A percentile compares a stretch with the other conserved stretches of the same genome.
These are phyloP conservation scores for Pseudonitzschia multiseries DNA, from an alignment of 108 stramenopile species.

Conservation along the genomic window DNA sequence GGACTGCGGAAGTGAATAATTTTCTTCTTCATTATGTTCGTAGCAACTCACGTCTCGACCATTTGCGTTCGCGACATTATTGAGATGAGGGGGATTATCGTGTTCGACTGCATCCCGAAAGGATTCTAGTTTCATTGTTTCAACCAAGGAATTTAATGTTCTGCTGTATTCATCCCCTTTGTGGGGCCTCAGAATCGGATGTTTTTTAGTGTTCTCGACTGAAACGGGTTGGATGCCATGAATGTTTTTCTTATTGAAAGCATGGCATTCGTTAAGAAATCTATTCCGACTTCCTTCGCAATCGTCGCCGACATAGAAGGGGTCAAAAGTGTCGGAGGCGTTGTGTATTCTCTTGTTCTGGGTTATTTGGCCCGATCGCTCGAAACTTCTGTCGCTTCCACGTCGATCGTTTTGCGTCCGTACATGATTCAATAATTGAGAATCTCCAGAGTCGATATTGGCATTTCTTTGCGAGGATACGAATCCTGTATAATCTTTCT, in stretches of 20 bases:
- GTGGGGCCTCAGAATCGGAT: neutral
- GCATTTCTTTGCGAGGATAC: neutral
- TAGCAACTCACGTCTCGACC: neutral
- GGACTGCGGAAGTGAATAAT: neutral
- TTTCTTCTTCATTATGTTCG: neutral
- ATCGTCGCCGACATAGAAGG: neutral
- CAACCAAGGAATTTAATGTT: neutral
- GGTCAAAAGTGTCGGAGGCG: neutral
- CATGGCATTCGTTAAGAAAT: neutral
- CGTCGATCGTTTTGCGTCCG: neutral
- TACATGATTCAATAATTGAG: neutral
- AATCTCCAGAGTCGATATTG: neutral
- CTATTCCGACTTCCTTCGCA: neutral
- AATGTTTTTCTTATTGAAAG: neutral
- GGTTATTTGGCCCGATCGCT: neutral
- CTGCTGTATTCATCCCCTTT: neutral
- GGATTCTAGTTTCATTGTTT: neutral
- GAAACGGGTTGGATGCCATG: neutral
- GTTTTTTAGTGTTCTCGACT: neutral
- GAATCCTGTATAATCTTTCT: neutral
- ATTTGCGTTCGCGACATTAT: neutral
- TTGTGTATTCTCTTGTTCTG: neutral
- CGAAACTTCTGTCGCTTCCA: neutral
- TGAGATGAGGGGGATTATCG: neutral
- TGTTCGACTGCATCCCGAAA: neutral